Evolutionary conservation across 1,139 yeast genomes (phyloP).

Genomic region (Wickerhamomyces sp.): DNA sequence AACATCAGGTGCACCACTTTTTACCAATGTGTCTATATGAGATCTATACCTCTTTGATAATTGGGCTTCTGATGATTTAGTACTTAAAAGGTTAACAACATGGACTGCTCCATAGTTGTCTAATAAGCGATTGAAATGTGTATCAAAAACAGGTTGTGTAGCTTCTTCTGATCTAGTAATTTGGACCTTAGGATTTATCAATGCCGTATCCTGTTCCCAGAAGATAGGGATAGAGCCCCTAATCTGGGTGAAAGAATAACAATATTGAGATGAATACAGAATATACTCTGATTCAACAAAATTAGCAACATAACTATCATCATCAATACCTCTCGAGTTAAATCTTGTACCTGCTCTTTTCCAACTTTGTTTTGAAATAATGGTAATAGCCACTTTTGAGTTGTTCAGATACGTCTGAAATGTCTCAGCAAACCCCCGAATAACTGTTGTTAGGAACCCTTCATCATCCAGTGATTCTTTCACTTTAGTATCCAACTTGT

Average conservation of each 20-base stretch:
- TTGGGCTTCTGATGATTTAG: slow-evolving; percentile 72
- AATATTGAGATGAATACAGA: slow-evolving; percentile 49
- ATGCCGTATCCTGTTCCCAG: slow-evolving; percentile 95
- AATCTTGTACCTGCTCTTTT: slow-evolving; percentile 93
- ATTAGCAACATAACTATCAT: slow-evolving; percentile 92
- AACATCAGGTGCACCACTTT: slow-evolving; percentile 43
- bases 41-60: slow-evolving; percentile 64
- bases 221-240: slow-evolving; percentile 95
- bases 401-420: slow-evolving; percentile 47
- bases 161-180: slow-evolving; percentile 89
- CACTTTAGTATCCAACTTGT: slow-evolving; percentile 58
- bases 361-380: slow-evolving; percentile 92
- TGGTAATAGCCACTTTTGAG: slow-evolving; percentile 58
- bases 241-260: slow-evolving; percentile 77
- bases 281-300: slow-evolving; percentile 94
- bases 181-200: slow-evolving; percentile 79
- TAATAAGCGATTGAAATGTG: slow-evolving; percentile 68
- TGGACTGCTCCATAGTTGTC: slow-evolving; percentile 84
- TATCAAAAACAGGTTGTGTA: slow-evolving; percentile 83
- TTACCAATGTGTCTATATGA: slow-evolving; percentile 39
- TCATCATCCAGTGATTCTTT: slow-evolving; percentile 63
- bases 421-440: slow-evolving; percentile 92
- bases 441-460: slow-evolving; percentile 83
- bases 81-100: slow-evolving; percentile 75
- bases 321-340: slow-evolving; percentile 93